These are phyloP conservation scores for Bacterosira constricta DNA, from an alignment of 108 stramenopile species.

Conservation along the genomic window DNA sequence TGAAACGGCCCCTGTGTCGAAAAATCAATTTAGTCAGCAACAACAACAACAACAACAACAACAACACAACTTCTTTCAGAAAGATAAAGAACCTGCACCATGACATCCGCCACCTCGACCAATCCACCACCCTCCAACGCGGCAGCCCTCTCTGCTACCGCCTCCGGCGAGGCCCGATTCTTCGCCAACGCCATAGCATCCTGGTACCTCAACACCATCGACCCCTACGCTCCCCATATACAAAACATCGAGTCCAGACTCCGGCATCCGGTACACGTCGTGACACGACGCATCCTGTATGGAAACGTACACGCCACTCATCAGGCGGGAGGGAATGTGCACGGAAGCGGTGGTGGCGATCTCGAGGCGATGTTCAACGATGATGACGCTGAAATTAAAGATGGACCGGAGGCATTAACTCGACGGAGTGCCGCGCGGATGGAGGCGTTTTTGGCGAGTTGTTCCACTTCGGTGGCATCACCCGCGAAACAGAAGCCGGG, in stretches of 20 bases:
- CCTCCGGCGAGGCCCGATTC: conserved; percentile 51
- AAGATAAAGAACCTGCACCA: background rate
- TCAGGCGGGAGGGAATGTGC: background rate
- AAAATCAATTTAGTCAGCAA: background rate
- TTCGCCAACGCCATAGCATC: conserved; percentile 57
- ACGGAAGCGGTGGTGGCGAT: conserved; percentile 4
- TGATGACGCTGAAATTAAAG: conserved; percentile 43
- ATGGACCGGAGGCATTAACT: conserved; percentile 43
- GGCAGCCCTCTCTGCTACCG: conserved; percentile 21
- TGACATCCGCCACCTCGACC: background rate
- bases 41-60: background rate
- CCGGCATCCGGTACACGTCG: conserved; percentile 63
- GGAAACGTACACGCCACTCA: conserved; percentile 13
- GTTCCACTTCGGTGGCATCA: conserved; percentile 54
- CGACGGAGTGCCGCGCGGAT: conserved; percentile 69
- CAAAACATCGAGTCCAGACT: conserved; percentile 59
- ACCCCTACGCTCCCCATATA: conserved; percentile 60
- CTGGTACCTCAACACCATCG: conserved; percentile 69
- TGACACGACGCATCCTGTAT: conserved; percentile 63
- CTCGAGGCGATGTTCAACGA: conserved; percentile 46
- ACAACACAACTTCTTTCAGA: background rate
- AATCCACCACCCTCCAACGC: background rate
- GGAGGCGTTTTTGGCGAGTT: conserved; percentile 81
- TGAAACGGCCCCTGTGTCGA: too few relatives aligned
- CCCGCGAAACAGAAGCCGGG: background rate